These are phyloP conservation scores for Pleurotus eryngii DNA, from an alignment of 768 basidiomycete species.

Conservation along the genomic window DNA sequence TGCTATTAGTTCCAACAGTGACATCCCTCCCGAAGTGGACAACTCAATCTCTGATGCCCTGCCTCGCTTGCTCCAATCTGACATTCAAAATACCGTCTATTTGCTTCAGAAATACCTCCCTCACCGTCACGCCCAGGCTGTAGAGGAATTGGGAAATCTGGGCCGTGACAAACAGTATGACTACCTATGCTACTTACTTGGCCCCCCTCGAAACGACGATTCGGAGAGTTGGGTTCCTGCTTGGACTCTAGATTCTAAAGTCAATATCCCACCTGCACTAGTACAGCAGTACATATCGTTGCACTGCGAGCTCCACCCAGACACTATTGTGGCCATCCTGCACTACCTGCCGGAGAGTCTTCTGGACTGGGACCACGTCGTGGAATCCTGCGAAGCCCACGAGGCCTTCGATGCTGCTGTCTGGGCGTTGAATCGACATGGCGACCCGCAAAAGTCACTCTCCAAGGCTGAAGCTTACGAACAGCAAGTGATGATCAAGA, in stretches of 20 bases:
- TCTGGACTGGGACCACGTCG: constrained; percentile 54
- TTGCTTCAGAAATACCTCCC: constrained; percentile 73
- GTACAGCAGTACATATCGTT: constrained; percentile 66
- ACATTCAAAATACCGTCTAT: constrained; percentile 64
- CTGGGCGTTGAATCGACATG: constrained; percentile 72
- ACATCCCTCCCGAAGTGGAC: constrained; percentile 54
- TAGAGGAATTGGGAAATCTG: constrained; percentile 44
- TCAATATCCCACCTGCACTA: constrained; percentile 45
- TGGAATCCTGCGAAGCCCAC: constrained; percentile 63
- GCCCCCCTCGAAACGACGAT: constrained; percentile 47
- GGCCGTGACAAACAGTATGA: constrained; percentile 57
- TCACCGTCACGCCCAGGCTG: constrained; percentile 58
- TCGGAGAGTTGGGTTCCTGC: constrained; percentile 15
- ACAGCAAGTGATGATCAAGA: constrained; percentile 40
- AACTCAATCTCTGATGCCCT: constrained; percentile 55
- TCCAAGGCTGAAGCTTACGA: constrained; percentile 60
- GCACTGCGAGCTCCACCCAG: constrained; percentile 69
- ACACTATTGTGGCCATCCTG: constrained; percentile 59
- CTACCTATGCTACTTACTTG: constrained; percentile 76
- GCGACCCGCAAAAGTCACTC: constrained; percentile 63
- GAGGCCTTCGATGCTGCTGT: constrained; percentile 73
- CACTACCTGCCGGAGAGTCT: constrained; percentile 47
- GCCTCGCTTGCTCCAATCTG: constrained; percentile 57
- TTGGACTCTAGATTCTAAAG: constrained; percentile 29
- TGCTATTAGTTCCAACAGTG: constrained; percentile 42